phyloP scores from a whole-genome alignment of 345 rosid genomes.

The Rhodomyrtus tomentosa region DNA sequence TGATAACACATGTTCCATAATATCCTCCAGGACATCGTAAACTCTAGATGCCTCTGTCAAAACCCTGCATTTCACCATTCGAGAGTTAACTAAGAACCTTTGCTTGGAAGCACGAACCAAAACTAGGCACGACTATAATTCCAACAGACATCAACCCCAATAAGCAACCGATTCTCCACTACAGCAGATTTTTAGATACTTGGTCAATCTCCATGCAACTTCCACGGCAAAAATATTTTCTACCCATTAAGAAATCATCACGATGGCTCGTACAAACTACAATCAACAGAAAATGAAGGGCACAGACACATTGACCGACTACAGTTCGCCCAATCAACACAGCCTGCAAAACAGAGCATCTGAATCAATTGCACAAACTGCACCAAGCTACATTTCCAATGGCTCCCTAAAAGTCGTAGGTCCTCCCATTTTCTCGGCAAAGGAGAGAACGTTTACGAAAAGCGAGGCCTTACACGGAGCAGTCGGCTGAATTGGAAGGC shows the following conservation, averaged over 20 bases:
- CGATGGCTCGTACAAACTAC: background rate
- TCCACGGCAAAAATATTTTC: background rate
- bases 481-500: conserved; percentile 35
- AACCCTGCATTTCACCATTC: conserved; percentile 15
- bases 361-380: background rate
- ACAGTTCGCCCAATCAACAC: background rate
- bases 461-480: conserved; percentile 30
- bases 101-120: background rate
- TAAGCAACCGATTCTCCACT: background rate
- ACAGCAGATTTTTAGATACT: background rate
- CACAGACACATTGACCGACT: background rate
- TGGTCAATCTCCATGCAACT: background rate
- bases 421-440: background rate
- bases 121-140: background rate
- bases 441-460: background rate
- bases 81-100: background rate
- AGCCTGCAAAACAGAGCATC: background rate
- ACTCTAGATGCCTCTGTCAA: conserved; percentile 25
- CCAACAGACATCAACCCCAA: background rate
- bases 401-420: background rate
- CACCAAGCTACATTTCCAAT: background rate
- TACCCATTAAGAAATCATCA: background rate
- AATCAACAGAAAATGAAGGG: background rate
- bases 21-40: conserved; percentile 51
- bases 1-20: conserved; percentile 36